Percentiles rank a stretch among this genome's conserved stretches.
Evolutionary conservation across 805 yeast species (phyloP).

Genomic region (Spencermartinsiella europaea): DNA sequence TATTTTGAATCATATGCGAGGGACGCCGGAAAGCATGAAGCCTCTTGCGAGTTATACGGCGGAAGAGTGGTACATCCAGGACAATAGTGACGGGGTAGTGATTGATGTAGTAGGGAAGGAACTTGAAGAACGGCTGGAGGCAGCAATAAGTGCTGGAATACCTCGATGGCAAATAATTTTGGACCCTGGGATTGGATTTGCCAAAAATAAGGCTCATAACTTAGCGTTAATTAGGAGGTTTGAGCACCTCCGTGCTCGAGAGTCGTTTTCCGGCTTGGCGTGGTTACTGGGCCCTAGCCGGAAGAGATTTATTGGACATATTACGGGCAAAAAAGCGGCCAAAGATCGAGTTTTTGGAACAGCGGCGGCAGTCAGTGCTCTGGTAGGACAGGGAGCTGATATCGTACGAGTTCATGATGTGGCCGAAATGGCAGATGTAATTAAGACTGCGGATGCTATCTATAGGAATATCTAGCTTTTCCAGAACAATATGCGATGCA

Average conservation of each 20-base stretch:
- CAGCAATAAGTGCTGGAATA: slow-evolving; percentile 60
- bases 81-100: slow-evolving; percentile 31
- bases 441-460: slow-evolving; percentile 68
- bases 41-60: slow-evolving; percentile 48
- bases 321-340: slow-evolving; percentile 56
- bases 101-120: slow-evolving; percentile 62
- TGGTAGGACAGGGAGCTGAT: slow-evolving; percentile 69
- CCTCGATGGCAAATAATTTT: slow-evolving; percentile 84
- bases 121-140: slow-evolving; percentile 47
- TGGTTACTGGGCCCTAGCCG: slow-evolving; percentile 83
- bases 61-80: slow-evolving; percentile 23
- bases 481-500: too few relatives aligned
- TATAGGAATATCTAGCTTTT: slow-evolving; percentile 36
- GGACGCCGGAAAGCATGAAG: slow-evolving; percentile 71
- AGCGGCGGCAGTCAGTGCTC: slow-evolving; percentile 65
- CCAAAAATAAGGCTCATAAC: slow-evolving; percentile 74
- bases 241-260: slow-evolving; percentile 15
- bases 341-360: slow-evolving; percentile 70
- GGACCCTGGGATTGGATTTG: slow-evolving; percentile 97
- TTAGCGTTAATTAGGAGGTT: slow-evolving; percentile 49
- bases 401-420: slow-evolving; percentile 89
- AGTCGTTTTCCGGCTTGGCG: slow-evolving; percentile 45
- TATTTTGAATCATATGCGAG: slow-evolving; percentile 79
- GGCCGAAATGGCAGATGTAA: slow-evolving; percentile 48
- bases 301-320: slow-evolving; percentile 75